Evolutionary conservation across 1,284 basidiomycete species (phyloP), one percentile per base, ranked within the genome.

Genomic region (Cutaneotrichosporon cutaneum): DNA sequence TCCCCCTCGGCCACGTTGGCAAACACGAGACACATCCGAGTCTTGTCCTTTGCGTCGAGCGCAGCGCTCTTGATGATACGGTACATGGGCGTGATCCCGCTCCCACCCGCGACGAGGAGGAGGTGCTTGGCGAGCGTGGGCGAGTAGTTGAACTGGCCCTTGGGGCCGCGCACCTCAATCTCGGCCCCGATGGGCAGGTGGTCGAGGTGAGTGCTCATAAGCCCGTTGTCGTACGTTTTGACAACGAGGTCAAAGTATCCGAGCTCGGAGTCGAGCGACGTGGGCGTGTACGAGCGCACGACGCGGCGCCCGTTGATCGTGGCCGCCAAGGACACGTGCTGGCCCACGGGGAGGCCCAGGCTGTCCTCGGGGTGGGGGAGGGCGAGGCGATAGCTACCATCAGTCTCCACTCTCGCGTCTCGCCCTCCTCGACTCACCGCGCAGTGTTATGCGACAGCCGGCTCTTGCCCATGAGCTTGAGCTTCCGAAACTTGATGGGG

Each of bases 211-310:
- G 88, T 87, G 22, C 95, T 98, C 75, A 99, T 90, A 82, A 97
- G 98, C 63, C 96, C 96, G 77, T 92, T 88, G 74, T 95, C 92
- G 77, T 99, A 99, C 4, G 93, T 86, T 93, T 99, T 99, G 83
- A 99, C 89, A 72, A 99, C 85, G 61, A 99, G 86, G 79, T 98
- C 94, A 77, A 99, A 98, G 81, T 90, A 86, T 54, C 95, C 96
- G 59, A 84, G 85, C 81, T 97, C 89, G 65, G 95, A 90, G 76
- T 98, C 91, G 72, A 89, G 89, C 74, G 89, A 92, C 32, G 92
- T 92, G 53, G 95, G 95, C 13, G 95, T 99, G 82, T 99, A 99
- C 78, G 88, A 92, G 61, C 95, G 87, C 76, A 88, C 85, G 73
- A 99, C 83, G 48, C 88, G 84, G 83, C 97, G 97, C 72, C 92